phyloP scores from a whole-genome alignment of 768 basidiomycete species.

The Boletus sp. region DNA sequence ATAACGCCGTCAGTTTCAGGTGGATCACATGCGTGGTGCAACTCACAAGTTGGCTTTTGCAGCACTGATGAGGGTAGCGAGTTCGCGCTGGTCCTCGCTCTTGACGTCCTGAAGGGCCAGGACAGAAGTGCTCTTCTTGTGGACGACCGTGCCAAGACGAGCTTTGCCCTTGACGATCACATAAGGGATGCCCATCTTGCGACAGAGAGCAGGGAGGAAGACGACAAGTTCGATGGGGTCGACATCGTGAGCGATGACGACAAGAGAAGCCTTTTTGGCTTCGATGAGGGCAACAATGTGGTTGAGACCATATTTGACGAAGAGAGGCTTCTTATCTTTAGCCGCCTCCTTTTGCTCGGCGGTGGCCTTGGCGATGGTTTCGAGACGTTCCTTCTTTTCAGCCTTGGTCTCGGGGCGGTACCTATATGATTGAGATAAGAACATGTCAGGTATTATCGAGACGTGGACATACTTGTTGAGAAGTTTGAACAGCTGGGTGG shows the following conservation, averaged over 20 bases:
- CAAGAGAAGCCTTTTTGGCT: slow-evolving; percentile 95
- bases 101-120: slow-evolving; percentile 91
- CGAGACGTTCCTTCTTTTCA: slow-evolving; percentile 95
- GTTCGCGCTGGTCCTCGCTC: slow-evolving; percentile 91
- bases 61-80: slow-evolving; percentile 88
- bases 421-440: slow-evolving; percentile 14
- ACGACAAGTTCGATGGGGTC: slow-evolving; percentile 99
- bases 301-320: slow-evolving; percentile 96
- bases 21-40: background rate
- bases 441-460: background rate
- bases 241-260: slow-evolving; percentile 96
- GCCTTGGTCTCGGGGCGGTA: slow-evolving; percentile 92
- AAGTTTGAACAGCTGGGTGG: slow-evolving; percentile 96
- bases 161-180: slow-evolving; percentile 99
- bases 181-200: slow-evolving; percentile 99
- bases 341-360: slow-evolving; percentile 76
- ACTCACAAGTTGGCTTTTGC: slow-evolving; percentile 97
- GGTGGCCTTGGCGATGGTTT: slow-evolving; percentile 69
- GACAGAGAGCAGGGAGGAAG: slow-evolving; percentile 96
- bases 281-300: slow-evolving; percentile 94
- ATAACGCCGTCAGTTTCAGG: background rate
- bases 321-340: slow-evolving; percentile 93
- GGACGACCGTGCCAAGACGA: slow-evolving; percentile 94
- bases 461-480: slow-evolving; percentile 70
- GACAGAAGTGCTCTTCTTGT: slow-evolving; percentile 97